phyloP scores from a whole-genome alignment of 2,329 filamentous ascomycete genomes.

The Diplodia scrobiculata region DNA sequence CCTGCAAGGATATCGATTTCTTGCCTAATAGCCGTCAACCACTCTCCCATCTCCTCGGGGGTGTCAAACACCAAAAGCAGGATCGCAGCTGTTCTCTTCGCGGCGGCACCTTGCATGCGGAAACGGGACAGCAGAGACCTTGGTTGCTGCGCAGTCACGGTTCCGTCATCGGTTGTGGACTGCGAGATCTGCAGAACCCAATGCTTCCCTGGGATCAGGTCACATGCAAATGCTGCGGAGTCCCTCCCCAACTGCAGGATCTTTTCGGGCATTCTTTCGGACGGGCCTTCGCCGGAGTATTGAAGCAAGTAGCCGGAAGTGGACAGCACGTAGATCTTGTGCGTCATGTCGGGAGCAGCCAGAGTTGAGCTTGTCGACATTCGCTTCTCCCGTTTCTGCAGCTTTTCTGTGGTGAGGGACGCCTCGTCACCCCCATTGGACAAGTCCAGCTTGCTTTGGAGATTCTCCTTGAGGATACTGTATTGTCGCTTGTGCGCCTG shows the following conservation, averaged over 20 bases:
- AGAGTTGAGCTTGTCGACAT: conserved; percentile 43
- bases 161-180: conserved; percentile 61
- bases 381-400: conserved; percentile 47
- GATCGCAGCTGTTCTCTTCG: conserved; percentile 60
- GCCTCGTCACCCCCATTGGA: conserved; percentile 35
- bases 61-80: conserved; percentile 73
- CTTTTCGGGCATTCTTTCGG: conserved; percentile 73
- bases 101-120: conserved; percentile 59
- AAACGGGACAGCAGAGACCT: conserved; percentile 68
- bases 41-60: conserved; percentile 73
- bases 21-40: conserved; percentile 68
- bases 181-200: conserved; percentile 79
- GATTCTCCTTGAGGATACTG: conserved; percentile 44
- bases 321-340: conserved; percentile 71
- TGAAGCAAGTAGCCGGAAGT: conserved; percentile 73
- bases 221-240: conserved; percentile 77
- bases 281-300: conserved; percentile 69
- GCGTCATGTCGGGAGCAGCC: conserved; percentile 64
- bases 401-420: conserved; percentile 36
- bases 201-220: conserved; percentile 75
- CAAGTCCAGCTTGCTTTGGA: conserved; percentile 38
- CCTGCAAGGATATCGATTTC: conserved; percentile 72
- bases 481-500: conserved; percentile 57
- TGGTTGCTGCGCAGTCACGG: conserved; percentile 51
- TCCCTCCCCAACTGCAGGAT: conserved; percentile 70